Evolutionary conservation across 1,139 yeast species (phyloP), one percentile per base, ranked within the genome.

Genomic region (Protomyces inouyei): DNA sequence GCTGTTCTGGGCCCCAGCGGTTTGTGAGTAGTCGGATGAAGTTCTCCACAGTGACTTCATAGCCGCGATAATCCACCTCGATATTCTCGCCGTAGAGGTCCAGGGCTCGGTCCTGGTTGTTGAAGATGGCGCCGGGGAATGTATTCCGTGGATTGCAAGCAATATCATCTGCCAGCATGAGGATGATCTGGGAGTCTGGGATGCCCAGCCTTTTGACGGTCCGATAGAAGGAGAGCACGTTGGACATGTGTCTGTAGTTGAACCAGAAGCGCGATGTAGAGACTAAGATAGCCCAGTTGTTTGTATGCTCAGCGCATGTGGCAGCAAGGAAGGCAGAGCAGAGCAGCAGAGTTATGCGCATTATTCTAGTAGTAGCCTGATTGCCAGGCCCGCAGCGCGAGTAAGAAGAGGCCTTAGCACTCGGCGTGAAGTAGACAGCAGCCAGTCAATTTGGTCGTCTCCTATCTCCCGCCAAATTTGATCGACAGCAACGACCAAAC

Each of bases 211-310:
- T 80, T 76, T 92, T 93, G 40, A 93, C 98, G 0, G 98, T 93
- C 71, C 98, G 82, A 77, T 93, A 93, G 83, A 95, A 85, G 74
- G 96, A 88, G 70, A 93, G 80, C 21, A 88, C 96, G 75, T 93
- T 93, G 55, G 98, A 98, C 92, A 93, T 90, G 76, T 93, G 99
- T 52, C 97, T 82, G 74, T 93, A 93, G 75, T 93, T 93, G 80
- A 93, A 93, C 99, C 99, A 93, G 76, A 93, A 93, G 68, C 98
- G 80, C 3, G 98, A 91, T 0, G 98, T 92, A 2, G 97, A 91
- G 38, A 93, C 97, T 61, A 93, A 78, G 3, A 93, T 98, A 0
- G 98, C 98, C 96, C 95, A 88, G 75, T 88, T 88, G 73, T 88
- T 88, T 28, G 95, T 87, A 40, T 68, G 70, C 14, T 48, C 60